These are phyloP conservation scores for Naegleria lovaniensis DNA, from an alignment of 208 protist genomes.

Conservation along the genomic window DNA sequence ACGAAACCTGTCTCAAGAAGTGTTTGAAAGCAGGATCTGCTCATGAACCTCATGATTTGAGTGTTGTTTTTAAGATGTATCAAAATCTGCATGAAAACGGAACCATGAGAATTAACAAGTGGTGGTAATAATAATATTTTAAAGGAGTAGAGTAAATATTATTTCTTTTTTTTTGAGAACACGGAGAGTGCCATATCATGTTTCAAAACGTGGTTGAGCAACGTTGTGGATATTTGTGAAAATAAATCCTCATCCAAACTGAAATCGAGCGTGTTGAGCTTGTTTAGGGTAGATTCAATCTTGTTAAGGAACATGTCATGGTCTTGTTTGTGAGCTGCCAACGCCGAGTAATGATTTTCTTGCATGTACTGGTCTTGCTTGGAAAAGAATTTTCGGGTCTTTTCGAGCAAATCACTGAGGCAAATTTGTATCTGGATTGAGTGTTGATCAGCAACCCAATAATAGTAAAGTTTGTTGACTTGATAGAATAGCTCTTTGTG, in stretches of 20 bases:
- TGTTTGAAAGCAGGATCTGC: slow-evolving; percentile 26
- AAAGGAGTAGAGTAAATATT: neutral
- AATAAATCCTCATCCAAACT: neutral
- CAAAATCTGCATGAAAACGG: slow-evolving; percentile 44
- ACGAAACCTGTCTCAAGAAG: neutral
- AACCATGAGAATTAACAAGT: slow-evolving; percentile 50
- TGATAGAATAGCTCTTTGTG: neutral
- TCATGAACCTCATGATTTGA: slow-evolving; percentile 45
- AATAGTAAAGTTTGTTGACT: neutral
- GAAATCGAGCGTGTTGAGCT: neutral
- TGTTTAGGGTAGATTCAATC: neutral
- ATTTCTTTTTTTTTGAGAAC: neutral
- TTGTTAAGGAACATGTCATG: neutral
- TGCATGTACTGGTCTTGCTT: neutral
- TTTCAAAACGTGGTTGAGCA: neutral
- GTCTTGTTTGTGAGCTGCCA: neutral
- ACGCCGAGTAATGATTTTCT: neutral
- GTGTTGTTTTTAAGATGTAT: slow-evolving; percentile 44
- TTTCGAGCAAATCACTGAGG: neutral
- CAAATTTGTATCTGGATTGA: slow-evolving; percentile 5
- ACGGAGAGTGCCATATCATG: neutral
- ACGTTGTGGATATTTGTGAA: neutral
- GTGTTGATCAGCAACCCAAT: slow-evolving; percentile 2
- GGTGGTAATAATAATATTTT: slow-evolving; percentile 19
- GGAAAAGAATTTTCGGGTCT: neutral